Evolutionary conservation across 2,329 filamentous ascomycete species (phyloP).

Genomic region (Verticillium alfalfae): DNA sequence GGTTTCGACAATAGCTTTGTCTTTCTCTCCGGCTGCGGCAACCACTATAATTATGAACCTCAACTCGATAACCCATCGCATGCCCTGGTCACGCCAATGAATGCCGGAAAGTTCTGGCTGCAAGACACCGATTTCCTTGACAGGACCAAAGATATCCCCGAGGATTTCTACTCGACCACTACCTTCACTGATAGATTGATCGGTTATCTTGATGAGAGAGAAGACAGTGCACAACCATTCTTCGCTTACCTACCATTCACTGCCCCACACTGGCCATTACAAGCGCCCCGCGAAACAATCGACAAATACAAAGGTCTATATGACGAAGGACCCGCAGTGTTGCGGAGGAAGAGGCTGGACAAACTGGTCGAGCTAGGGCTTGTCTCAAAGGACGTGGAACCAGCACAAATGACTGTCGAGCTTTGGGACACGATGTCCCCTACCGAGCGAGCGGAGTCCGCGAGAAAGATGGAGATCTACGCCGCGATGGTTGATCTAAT

Average conservation of each 20-base stretch:
- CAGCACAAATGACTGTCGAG: constrained; percentile 7
- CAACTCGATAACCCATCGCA: constrained; percentile 12
- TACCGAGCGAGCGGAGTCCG: constrained; percentile 14
- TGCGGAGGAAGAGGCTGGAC: constrained; percentile 31
- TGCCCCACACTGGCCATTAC: constrained; percentile 48
- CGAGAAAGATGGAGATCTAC: constrained; percentile 37
- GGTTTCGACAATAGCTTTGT: constrained; percentile 35
- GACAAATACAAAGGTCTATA: constrained; percentile 43
- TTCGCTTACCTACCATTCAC: constrained; percentile 43
- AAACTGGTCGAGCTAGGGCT: constrained; percentile 34
- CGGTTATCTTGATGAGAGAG: constrained; percentile 31
- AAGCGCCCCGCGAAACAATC: constrained; percentile 38
- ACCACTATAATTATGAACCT: constrained; percentile 51
- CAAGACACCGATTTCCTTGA: constrained; percentile 34
- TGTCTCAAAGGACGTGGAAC: constrained; percentile 22
- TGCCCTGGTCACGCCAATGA: constrained; percentile 1
- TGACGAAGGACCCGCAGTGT: constrained; percentile 22
- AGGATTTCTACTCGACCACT: constrained; percentile 38
- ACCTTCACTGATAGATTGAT: constrained; percentile 36
- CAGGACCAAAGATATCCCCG: constrained; percentile 25
- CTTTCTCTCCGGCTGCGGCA: constrained; percentile 35
- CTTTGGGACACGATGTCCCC: constrained; percentile 4
- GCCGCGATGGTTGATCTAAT: constrained; percentile 54
- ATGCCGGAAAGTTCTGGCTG: constrained; percentile 26
- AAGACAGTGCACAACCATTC: constrained; percentile 32